Base-by-base conservation (phyloP, 371 early-diverging fungal species). In the Mucor irregularis region DNA sequence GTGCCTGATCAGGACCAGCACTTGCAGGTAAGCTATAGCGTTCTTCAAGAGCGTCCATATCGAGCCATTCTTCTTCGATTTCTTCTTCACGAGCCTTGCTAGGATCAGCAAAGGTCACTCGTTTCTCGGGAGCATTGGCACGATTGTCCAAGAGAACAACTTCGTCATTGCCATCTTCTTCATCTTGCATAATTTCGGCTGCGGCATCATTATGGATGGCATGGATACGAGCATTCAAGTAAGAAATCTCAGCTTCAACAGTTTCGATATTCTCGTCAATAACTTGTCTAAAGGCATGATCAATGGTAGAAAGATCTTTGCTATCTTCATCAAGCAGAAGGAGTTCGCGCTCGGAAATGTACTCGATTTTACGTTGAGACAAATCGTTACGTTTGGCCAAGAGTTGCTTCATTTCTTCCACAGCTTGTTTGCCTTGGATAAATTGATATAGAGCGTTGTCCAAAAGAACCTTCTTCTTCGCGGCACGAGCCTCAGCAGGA, bases 251-350 rank as follows among this genome's bases (percentile, higher is more conserved):
- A 13, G 92, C 85, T 33, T 88, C 90, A 28, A 94, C 84, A 26
- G 86, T 82, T 46, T 87, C 87, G n/a, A 94, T 72, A 7, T 90
- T 87, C 35, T 92, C 92, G 49, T 92, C 90, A 87, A 91, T 88
- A 60, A 88, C 86, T 16, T 80, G 69, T 26, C 79, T 69, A 2
- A 83, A 72, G 28, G 85, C 81, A 54, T 69, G 70, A 11, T 76
- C 73, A 34, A 78, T 57, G 19, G 73, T 40, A 6, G 70, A 58
- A 1, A 71, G 71, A 17, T 62, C 67, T 61, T 54, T 61, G 17
- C 50, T 50, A 9, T 61, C 56, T 38, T 65, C 76, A 17, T 80
- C 80, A n/a, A 62, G 58, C 17, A 87, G 73, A 5, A 86, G 68
- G 5, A 78, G 62, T 40, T 86, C 81, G 10, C 90, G 83, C 61